Base-by-base conservation (phyloP, 208 protist genomes). In the Porcisia hertigi region DNA sequence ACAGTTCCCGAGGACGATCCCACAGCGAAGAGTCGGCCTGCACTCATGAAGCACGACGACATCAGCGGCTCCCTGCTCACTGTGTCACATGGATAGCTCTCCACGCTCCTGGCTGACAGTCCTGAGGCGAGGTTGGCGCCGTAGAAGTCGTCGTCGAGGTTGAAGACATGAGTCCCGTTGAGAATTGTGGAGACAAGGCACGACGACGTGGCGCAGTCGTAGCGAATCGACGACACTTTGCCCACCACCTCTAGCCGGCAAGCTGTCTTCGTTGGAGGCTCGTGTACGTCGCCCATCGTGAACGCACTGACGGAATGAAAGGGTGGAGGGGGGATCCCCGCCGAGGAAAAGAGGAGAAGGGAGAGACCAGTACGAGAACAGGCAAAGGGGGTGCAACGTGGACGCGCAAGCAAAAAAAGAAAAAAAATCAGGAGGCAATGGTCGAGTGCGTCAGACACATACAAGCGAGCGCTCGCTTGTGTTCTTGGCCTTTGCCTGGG, bases 111-210 rank as follows among this genome's bases (percentile, higher is more conserved):
- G 20, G 83, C 72, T 12, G 80, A 80, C 23, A 86, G 52, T 2
- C 81, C 80, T 8, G 47, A 30, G n/a, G 73, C 62, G 2, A 86
- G 62, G 45, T 82, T 74, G 20, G 73, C 81, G 47, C 85, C 83
- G 70, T 82, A 81, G 52, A 86, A 88, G 49, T 67, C 52, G 25
- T 84, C 79, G 45, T 89, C 75, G 14, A 85, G 62, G 72, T 87
- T 75, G 55, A 91, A 89, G 43, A 89, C 60, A 64, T 91, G 87
- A 0, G 76, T 62, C 52, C 87, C 87, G 65, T 90, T 89, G 62
- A 88, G 63, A 16, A 87, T 74, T 0, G 85, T 88, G 39, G 73
- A 73, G 47, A 85, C 85, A 62, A 92, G 80, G 79, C 86, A 89
- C n/a, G 84, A 83, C 25, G 83, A 71, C 25, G 77, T 82, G 16